Evolutionary conservation across 306 rosid species (phyloP).

Genomic region (Glycine latifolia): DNA sequence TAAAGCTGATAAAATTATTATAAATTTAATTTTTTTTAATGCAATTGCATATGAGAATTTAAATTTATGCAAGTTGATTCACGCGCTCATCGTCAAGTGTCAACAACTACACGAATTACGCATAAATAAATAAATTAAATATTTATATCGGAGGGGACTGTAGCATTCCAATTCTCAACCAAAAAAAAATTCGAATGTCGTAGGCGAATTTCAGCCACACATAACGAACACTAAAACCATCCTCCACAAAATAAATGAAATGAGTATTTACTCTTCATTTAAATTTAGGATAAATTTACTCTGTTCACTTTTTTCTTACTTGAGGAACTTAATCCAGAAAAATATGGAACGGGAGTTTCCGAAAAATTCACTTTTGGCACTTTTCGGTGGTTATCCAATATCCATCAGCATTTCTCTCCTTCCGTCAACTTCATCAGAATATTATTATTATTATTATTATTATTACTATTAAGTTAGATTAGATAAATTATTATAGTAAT

Average conservation of each 20-base stretch:
- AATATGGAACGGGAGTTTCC: background rate
- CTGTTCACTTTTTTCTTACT: background rate
- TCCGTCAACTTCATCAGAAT: constrained; percentile 24
- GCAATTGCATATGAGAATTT: too few relatives aligned
- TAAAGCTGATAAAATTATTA: too few relatives aligned
- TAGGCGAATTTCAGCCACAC: background rate
- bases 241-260: background rate
- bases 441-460: background rate
- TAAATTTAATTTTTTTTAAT: too few relatives aligned
- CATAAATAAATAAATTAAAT: too few relatives aligned
- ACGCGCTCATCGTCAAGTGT: too few relatives aligned
- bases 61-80: too few relatives aligned
- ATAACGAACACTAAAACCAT: background rate
- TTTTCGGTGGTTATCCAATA: constrained; percentile 7
- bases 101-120: too few relatives aligned
- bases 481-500: background rate
- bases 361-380: constrained; percentile 1
- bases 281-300: background rate
- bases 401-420: background rate
- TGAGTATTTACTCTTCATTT: background rate
- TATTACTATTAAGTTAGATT: background rate
- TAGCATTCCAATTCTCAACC: background rate
- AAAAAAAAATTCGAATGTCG: background rate
- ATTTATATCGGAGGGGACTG: background rate
- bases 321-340: background rate